Evolutionary conservation across 2,329 filamentous ascomycete species (phyloP), one percentile per base, ranked within the genome.

Genomic region (Colletotrichum cereale): DNA sequence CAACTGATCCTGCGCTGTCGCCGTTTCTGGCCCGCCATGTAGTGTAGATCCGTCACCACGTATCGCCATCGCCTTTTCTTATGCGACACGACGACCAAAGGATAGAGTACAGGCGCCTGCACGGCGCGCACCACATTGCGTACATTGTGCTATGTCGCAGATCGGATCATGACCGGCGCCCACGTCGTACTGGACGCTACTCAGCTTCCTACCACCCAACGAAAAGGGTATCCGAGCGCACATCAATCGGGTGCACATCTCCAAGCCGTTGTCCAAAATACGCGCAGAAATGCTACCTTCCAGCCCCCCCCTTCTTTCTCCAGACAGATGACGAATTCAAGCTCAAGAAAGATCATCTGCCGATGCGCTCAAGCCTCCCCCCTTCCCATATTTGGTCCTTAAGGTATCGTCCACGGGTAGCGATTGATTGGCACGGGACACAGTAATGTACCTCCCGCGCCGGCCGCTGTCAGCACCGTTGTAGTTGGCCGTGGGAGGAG

Each of bases 341-440:
- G 47, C 67, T 62, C 66, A 48, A 40, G 42, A 47, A 42, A 44
- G 62, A 66, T 50, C 67, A 70, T 70, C 67, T 70, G 48, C 67
- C 67, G 63, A 67, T 55, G 38, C 55, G 55, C 67, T 56, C 67
- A 66, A 55, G 55, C 67, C 67, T 34, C 31, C 24, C 10, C 42
- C 18, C 21, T 52, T 44, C 31, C 64, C 18, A 66, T 53, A 29
- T 38, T 24, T 40, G 52, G 47, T 57, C 57, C 48, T 36, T 26
- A 26, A 34, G 36, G 52, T 36, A 53, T 38, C 53, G 66, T 58
- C 36, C 66, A 53, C 58, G 53, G 44, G 8, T 47, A 12, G 34
- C 21, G 31, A 24, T 24, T 56, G 21, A 26, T 62, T 53, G 52
- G 26, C 44, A 42, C 42, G 18, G 24, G 48, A 36, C 52, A 38